phyloP scores from a whole-genome alignment of 2,329 filamentous ascomycete species.

The Fusarium brachygibbosum region DNA sequence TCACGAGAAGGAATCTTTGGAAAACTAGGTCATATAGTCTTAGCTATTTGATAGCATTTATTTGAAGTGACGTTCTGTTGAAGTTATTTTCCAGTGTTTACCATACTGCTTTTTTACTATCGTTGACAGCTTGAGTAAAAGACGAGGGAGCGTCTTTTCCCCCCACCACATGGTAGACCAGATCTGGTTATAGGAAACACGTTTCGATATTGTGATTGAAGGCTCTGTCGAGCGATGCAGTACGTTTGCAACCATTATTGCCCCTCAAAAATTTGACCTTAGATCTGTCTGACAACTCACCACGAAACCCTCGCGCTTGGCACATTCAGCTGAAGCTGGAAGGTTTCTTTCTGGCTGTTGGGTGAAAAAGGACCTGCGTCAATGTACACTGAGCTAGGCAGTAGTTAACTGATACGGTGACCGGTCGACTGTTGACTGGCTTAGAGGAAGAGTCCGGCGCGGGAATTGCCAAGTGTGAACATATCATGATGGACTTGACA shows the following conservation, averaged over 20 bases:
- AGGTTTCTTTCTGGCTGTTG: not conserved
- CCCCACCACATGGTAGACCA: too few relatives aligned
- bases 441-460: not conserved
- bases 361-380: too few relatives aligned
- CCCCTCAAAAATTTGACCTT: not conserved
- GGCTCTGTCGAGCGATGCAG: not conserved
- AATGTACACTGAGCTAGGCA: not conserved
- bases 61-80: not conserved
- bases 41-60: not conserved
- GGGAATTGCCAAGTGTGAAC: constrained; percentile 1
- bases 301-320: not conserved
- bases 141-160: not conserved
- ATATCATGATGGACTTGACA: constrained; percentile 31
- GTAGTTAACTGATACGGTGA: not conserved
- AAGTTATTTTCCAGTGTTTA: not conserved
- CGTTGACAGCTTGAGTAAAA: not conserved
- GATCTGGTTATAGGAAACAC: not conserved
- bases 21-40: not conserved
- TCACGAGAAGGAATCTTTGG: not conserved
- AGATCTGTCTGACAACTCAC: not conserved
- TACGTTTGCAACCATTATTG: not conserved
- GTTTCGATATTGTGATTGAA: not conserved
- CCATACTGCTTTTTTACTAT: not conserved
- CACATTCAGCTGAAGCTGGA: not conserved
- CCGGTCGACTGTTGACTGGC: not conserved